phyloP scores from a whole-genome alignment of 2,329 filamentous ascomycete genomes.

The Podosphaera fusca region DNA sequence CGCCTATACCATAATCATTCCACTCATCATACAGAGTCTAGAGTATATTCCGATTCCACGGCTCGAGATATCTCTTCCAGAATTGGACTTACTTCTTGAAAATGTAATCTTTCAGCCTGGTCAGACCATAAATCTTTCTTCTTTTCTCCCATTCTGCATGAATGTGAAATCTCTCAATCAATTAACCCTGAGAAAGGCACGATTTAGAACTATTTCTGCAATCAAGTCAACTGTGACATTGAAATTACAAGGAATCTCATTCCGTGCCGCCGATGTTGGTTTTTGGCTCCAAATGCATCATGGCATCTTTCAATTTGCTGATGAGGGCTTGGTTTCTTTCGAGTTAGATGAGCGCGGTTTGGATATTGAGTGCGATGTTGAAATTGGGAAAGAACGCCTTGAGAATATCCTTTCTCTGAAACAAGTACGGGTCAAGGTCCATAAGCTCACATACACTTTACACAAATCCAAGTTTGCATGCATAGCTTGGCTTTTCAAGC shows the following conservation, averaged over 20 bases:
- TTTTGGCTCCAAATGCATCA: constrained; percentile 71
- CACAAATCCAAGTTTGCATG: constrained; percentile 53
- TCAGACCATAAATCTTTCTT: constrained; percentile 58
- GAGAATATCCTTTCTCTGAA: constrained; percentile 65
- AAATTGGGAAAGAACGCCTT: constrained; percentile 53
- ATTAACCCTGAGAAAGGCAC: constrained; percentile 61
- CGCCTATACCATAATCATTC: constrained; percentile 57
- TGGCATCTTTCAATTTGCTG: constrained; percentile 49
- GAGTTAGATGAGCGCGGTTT: constrained; percentile 68
- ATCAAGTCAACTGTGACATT: constrained; percentile 52
- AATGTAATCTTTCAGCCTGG: constrained; percentile 82
- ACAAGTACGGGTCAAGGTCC: constrained; percentile 56
- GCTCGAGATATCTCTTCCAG: constrained; percentile 64
- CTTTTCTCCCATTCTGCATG: constrained; percentile 70
- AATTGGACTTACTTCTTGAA: constrained; percentile 67
- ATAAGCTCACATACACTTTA: constrained; percentile 65
- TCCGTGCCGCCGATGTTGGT: constrained; percentile 67
- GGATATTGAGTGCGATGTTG: constrained; percentile 65
- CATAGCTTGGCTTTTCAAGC: constrained; percentile 64
- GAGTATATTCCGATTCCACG: constrained; percentile 81
- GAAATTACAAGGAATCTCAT: constrained; percentile 59
- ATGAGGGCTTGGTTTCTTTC: constrained; percentile 71
- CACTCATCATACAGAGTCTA: constrained; percentile 49
- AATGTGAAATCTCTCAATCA: constrained; percentile 70
- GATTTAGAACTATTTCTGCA: constrained; percentile 36